Conservation (phyloP, 2,329 filamentous ascomycete genomes). For the Aspergillus felis region DNA sequence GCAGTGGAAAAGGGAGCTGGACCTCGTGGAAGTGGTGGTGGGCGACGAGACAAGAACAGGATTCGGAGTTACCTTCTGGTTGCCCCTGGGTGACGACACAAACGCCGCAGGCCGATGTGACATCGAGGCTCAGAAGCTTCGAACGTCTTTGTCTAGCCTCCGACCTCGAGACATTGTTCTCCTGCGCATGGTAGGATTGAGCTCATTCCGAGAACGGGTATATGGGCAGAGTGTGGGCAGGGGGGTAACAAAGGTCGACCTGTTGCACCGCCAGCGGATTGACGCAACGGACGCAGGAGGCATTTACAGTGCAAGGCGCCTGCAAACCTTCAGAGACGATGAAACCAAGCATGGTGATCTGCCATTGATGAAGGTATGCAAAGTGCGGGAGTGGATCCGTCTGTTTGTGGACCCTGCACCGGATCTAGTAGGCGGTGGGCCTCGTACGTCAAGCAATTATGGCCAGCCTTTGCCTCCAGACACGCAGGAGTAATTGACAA, state of each 20-base stretch:
- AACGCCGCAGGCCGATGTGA: slow-evolving; percentile 1
- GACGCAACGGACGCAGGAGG: slow-evolving; percentile 53
- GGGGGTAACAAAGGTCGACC: slow-evolving; percentile 64
- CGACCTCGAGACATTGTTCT: slow-evolving; percentile 73
- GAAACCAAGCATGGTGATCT: slow-evolving; percentile 34
- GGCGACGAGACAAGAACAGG: slow-evolving; percentile 80
- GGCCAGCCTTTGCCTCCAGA: slow-evolving; percentile 35
- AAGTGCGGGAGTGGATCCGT: slow-evolving; percentile 71
- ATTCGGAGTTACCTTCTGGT: slow-evolving; percentile 83
- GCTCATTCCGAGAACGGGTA: slow-evolving; percentile 70
- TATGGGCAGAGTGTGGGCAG: slow-evolving; percentile 78
- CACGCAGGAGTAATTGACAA: slow-evolving; percentile 24
- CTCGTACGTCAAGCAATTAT: slow-evolving; percentile 6
- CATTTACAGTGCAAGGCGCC: slow-evolving; percentile 52
- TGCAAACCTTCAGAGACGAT: slow-evolving; percentile 28
- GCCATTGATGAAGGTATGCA: slow-evolving; percentile 60
- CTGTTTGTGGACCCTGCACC: slow-evolving; percentile 57
- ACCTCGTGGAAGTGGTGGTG: slow-evolving; percentile 72
- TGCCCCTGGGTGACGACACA: slow-evolving; percentile 43
- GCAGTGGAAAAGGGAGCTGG: slow-evolving; percentile 50
- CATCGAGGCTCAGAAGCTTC: slow-evolving; percentile 29
- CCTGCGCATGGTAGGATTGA: slow-evolving; percentile 73
- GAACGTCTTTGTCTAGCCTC: slow-evolving; percentile 46
- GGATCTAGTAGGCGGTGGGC: slow-evolving; percentile 27
- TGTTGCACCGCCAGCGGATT: slow-evolving; percentile 58